Evolutionary conservation across 2,329 filamentous ascomycete genomes (phyloP), one percentile per base, ranked within the genome.

Genomic region (Myriosclerotinia curreyana): DNA sequence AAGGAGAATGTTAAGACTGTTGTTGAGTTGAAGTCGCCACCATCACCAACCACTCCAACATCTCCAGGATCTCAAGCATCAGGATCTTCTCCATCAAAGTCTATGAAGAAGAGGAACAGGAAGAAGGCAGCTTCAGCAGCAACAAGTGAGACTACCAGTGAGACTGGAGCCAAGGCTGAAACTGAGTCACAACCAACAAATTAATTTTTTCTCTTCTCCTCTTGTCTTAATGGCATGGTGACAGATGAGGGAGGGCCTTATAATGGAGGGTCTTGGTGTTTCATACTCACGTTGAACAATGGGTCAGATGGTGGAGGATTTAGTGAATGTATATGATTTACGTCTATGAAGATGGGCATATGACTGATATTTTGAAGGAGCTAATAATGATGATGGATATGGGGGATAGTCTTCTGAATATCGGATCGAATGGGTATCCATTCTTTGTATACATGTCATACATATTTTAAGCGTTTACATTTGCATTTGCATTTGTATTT

Each of bases 11-110:
- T 60, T 51, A 64, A 36, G 14, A 48, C 42, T 20, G 62, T 63
- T 25, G 59, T 63, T 25, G 59, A 62, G 5, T 64, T 59, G 17
- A 71, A 67, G 17, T 70, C 69, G 17, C 72, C 68, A 11, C 70
- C 72, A n/a, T 72, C 71, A 40, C 69, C 68, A 20, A 84, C 83
- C 28, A 85, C 81, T 2, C 50, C 55, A 60, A 71, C 68, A 12
- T 69, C 69, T 4, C 72, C 70, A 4, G 71, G 70, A 7, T 74
- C 70, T 6, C 84, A 68, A 8, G 71, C 71, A 25, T 73, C 71
- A 85, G 81, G 3, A 82, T 80, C 25, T 99, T 95, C 20, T 98
- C 93, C 69, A 98, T 90, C 65, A 98, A 78, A 59, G n/a, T 48
- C 55, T 25, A 59, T 20, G 12, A 46, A 48, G 46, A 59, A 49